Conservation (phyloP, 2,329 filamentous ascomycete species). For the Hawksworthiomyces lignivorus region DNA sequence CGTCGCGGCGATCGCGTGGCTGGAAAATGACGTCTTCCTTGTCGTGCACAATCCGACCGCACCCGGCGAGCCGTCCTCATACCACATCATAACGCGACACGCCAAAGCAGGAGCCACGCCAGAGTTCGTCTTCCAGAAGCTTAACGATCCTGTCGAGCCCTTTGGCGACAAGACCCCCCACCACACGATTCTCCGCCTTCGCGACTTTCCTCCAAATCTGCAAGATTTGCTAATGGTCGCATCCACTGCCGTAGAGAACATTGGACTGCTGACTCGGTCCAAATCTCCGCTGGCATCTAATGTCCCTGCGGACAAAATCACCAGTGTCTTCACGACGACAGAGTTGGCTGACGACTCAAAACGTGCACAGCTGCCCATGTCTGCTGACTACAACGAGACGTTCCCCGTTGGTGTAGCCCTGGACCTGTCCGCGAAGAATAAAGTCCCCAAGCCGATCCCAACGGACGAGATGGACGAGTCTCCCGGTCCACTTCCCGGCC, state of each 20-base stretch:
- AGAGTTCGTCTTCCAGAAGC: slow-evolving; percentile 63
- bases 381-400: slow-evolving; percentile 60
- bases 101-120: slow-evolving; percentile 35
- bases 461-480: slow-evolving; percentile 73
- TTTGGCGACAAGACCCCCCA: slow-evolving; percentile 64
- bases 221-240: slow-evolving; percentile 76
- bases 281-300: slow-evolving; percentile 57
- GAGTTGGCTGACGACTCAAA: slow-evolving; percentile 65
- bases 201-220: slow-evolving; percentile 71
- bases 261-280: slow-evolving; percentile 71
- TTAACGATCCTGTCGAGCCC: slow-evolving; percentile 66
- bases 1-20: slow-evolving; percentile 77
- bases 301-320: slow-evolving; percentile 50
- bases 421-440: slow-evolving; percentile 77
- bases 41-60: slow-evolving; percentile 65
- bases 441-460: slow-evolving; percentile 68
- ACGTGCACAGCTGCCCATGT: slow-evolving; percentile 68
- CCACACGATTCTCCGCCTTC: slow-evolving; percentile 69
- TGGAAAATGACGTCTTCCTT: slow-evolving; percentile 81
- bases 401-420: slow-evolving; percentile 70
- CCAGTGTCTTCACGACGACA: slow-evolving; percentile 65
- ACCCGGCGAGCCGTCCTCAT: slow-evolving; percentile 58
- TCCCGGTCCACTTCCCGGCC: slow-evolving; percentile 68
- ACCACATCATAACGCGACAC: slow-evolving; percentile 69
- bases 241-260: slow-evolving; percentile 70